These are phyloP conservation scores for Aspergillus incahuasiensis DNA, from an alignment of 495 filamentous ascomycete genomes.

Conservation along the genomic window DNA sequence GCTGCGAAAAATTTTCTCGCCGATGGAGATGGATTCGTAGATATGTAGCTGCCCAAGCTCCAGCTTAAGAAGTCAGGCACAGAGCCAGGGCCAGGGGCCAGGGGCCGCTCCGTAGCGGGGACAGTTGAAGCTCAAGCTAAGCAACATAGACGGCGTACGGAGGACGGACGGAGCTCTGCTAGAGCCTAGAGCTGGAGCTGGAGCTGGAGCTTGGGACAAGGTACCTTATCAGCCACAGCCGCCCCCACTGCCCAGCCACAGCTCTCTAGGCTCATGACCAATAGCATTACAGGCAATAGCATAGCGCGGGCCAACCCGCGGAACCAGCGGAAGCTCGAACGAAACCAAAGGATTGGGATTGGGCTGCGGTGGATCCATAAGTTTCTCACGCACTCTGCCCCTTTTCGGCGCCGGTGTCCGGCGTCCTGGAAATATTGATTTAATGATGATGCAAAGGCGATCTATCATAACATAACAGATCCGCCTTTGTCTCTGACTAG, in stretches of 20 bases:
- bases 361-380: background rate
- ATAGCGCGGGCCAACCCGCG: conserved; percentile 6
- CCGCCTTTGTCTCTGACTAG: background rate
- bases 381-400: background rate
- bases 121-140: background rate
- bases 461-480: too few species aligned
- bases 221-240: background rate
- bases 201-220: too few species aligned
- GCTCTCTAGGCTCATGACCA: background rate
- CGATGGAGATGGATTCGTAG: too few species aligned
- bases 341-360: conserved; percentile 10
- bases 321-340: conserved; percentile 6
- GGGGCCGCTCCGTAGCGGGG: background rate
- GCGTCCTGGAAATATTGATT: too few species aligned
- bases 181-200: too few species aligned
- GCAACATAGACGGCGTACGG: too few species aligned
- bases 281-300: background rate
- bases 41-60: too few species aligned
- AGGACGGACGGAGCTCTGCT: too few species aligned
- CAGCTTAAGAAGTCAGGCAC: too few species aligned
- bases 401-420: conserved; percentile 2
- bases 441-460: background rate
- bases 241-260: background rate
- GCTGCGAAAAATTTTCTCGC: too few species aligned
- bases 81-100: background rate